Base-by-base conservation (phyloP, 768 basidiomycete genomes). In the Hypsizygus marmoreus region DNA sequence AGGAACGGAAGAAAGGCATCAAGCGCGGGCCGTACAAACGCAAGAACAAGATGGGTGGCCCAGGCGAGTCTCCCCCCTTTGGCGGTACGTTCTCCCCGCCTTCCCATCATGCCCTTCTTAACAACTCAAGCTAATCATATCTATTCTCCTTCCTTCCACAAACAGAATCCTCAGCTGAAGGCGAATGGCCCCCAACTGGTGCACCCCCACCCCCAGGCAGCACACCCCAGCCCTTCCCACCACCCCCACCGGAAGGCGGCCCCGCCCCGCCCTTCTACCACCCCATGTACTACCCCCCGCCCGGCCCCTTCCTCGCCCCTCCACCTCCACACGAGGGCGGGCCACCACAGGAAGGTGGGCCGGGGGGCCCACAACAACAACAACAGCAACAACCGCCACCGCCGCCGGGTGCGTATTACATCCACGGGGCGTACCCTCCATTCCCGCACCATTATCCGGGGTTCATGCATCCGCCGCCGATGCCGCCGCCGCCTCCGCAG, bases 1-100 rank as follows among this genome's bases (percentile, higher is more conserved):
- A 95, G 70, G 93, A 95, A 66, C 78, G 94, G 51, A 92, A 91
- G 70, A 91, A 89, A 65, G 90, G 90, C 43, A 77, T 91, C 64
- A 92, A 92, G 68, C 77, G 90, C 51, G 90, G 90, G 3, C 91
- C 90, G 49, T 92, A 92, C 76, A 90, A 89, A 71, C 74, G 78
- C 48, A 77, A 78, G 57, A 67, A 67, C 48, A 76, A 76, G 46
- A 58, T 59, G 10, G n/a, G 64, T 24, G 25, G 29, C 20, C n/a
- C 24, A 16, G 47, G 11, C 14, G 39, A 53, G 8, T 8, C 40
- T 14, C n/a, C 36, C 7, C 30, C 40, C n/a, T 45, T 41, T 22
- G 14, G 39, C n/a, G 49, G 52, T 49, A 36, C 19, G 14, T 10
- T 9, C 10, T 40, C 13, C 6, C 20, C 22, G n/a, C 17, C n/a